These are phyloP conservation scores for Tephrocybe rancida DNA, from an alignment of 768 basidiomycete genomes.

Conservation along the genomic window DNA sequence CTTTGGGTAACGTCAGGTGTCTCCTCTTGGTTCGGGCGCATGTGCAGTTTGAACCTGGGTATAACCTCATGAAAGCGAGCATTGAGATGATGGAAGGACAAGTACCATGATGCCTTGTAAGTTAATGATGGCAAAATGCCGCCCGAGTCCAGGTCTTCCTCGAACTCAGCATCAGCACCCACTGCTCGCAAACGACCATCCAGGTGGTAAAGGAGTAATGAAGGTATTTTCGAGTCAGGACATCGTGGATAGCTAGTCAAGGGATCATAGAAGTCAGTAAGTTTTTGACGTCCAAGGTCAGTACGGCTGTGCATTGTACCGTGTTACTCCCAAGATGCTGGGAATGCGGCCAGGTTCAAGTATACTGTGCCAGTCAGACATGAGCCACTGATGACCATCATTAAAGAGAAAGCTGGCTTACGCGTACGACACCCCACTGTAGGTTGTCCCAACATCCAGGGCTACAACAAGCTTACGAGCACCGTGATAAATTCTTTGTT, in stretches of 20 bases:
- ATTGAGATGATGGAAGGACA: slow-evolving; percentile 16
- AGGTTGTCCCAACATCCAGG: slow-evolving; percentile 56
- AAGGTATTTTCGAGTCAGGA: too few relatives aligned
- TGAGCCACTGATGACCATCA: neutral
- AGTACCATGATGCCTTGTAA: slow-evolving; percentile 46
- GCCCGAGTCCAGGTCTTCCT: too few relatives aligned
- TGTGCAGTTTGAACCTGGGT: slow-evolving; percentile 36
- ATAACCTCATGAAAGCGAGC: neutral
- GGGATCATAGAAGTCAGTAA: too few relatives aligned
- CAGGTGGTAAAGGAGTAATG: too few relatives aligned
- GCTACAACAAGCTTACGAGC: slow-evolving; percentile 51
- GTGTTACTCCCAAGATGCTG: slow-evolving; percentile 42
- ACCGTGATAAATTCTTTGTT: too few relatives aligned
- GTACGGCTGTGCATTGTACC: too few relatives aligned
- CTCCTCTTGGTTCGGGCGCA: slow-evolving; percentile 22
- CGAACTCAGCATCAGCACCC: too few relatives aligned
- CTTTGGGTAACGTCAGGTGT: slow-evolving; percentile 11
- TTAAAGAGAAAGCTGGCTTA: neutral
- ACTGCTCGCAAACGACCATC: too few relatives aligned
- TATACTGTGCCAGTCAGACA: slow-evolving; percentile 23
- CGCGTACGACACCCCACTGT: slow-evolving; percentile 49
- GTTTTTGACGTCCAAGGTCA: too few relatives aligned
- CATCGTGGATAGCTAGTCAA: too few relatives aligned
- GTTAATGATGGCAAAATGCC: neutral
- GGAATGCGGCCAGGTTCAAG: slow-evolving; percentile 36